These are phyloP conservation scores for Hydnomerulius pinastri DNA, from an alignment of 768 basidiomycete species.

Conservation along the genomic window DNA sequence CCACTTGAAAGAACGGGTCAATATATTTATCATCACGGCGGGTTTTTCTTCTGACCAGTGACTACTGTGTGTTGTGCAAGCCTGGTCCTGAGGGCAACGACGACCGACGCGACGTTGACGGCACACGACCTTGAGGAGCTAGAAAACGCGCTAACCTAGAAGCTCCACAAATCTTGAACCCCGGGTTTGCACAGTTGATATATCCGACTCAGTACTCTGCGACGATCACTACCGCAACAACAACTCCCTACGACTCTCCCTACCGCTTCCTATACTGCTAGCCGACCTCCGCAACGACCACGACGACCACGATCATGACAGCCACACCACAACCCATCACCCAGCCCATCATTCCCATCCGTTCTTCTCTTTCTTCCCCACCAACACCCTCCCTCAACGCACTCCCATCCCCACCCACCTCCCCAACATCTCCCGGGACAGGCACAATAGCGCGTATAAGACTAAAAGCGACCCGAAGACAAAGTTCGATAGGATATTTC, in stretches of 20 bases:
- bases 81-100: background rate
- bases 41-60: too few relatives aligned
- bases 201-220: background rate
- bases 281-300: background rate
- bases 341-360: background rate
- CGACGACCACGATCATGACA: background rate
- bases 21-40: too few relatives aligned
- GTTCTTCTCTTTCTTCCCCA: background rate
- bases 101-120: constrained; percentile 7
- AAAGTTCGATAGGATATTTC: background rate
- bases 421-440: constrained; percentile 13
- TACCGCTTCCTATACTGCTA: background rate
- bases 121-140: too few relatives aligned
- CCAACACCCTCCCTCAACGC: background rate
- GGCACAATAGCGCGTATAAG: constrained; percentile 10
- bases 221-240: constrained; percentile 6
- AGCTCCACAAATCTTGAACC: background rate
- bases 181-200: background rate
- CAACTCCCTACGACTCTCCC: background rate
- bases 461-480: constrained; percentile 11
- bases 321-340: background rate
- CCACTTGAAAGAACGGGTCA: background rate
- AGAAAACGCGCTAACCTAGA: too few relatives aligned
- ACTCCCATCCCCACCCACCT: constrained; percentile 21
- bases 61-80: constrained; percentile 3